Base-by-base conservation (phyloP, 2,329 filamentous ascomycete genomes). In the Xylaria sp. region DNA sequence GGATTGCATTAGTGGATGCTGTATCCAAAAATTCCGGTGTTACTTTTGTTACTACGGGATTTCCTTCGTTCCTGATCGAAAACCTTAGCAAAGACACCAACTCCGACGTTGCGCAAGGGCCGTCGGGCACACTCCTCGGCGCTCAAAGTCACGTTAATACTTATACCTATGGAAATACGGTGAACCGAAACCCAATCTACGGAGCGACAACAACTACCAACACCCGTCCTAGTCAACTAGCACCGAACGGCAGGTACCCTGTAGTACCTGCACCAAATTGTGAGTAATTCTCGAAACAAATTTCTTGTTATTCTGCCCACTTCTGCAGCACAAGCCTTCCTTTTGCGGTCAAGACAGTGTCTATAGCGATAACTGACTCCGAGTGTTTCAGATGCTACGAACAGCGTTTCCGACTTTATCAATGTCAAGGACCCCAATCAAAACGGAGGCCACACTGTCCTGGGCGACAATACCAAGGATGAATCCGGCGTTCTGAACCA, bases 141-240 rank as follows among this genome's bases (percentile, higher is more conserved):
- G 39, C 73, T 25, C 67, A 70, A 18, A 73, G 70, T 43, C 77
- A 81, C 67, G 76, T 83, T n/a, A 69, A 80, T 28, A 82, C 80
- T 13, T 82, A 80, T 65, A 78, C 80, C 4, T 83, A 79, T 64
- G 82, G 74, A 61, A 84, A 83, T 72, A 83, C 81, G 1, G 79
- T 82, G 23, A 78, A 76, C 52, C 75, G 76, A 41, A 75, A 78
- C 69, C 81, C 82, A n/a, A 74, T 78, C 64, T 83, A 83, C 63
- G 80, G 77, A n/a, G 69, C 76, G 0, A 75, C 77, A 12, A 73
- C 72, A 0, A 75, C 78, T 1, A 70, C 75, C 18, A 77, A 75
- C 60, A 70, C 70, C 52, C 78, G 81, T 4, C 80, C 81, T 2
- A 65, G 71, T 7, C 75, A 72, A 3, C 74, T 83, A 15, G 79